phyloP scores from a whole-genome alignment of 768 basidiomycete species.

The Auricularia sp. region DNA sequence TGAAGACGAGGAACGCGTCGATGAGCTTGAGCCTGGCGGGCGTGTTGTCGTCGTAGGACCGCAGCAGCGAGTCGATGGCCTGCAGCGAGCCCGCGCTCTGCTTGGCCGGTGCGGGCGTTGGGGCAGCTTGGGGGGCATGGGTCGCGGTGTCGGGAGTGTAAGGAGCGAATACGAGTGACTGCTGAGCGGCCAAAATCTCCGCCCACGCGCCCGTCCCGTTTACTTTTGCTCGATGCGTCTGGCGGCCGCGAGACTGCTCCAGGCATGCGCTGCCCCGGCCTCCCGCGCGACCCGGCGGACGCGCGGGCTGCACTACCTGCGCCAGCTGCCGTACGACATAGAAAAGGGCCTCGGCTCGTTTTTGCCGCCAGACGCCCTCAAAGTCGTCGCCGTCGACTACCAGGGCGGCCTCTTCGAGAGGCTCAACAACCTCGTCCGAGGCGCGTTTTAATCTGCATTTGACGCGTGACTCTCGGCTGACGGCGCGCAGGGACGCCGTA shows the following conservation, averaged over 20 bases:
- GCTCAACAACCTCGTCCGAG: constrained; percentile 62
- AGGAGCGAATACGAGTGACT: too few species aligned
- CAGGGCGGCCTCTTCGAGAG: constrained; percentile 74
- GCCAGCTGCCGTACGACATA: constrained; percentile 50
- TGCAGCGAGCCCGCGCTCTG: not conserved
- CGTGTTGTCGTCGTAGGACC: constrained; percentile 68
- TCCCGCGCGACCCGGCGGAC: constrained; percentile 34
- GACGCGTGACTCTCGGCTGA: not conserved
- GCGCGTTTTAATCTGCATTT: constrained; percentile 31
- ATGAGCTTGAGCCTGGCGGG: constrained; percentile 84
- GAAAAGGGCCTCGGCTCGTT: constrained; percentile 72
- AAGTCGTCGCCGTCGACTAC: constrained; percentile 68
- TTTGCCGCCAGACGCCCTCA: constrained; percentile 61
- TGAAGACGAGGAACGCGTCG: constrained; percentile 85
- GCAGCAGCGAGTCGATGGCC: constrained; percentile 51
- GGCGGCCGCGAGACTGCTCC: not conserved
- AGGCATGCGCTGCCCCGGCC: constrained; percentile 6
- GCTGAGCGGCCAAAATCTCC: too few species aligned
- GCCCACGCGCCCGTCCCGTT: too few species aligned
- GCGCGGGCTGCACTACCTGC: constrained; percentile 24
- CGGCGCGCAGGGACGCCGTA: constrained; percentile 39
- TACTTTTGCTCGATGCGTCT: not conserved
- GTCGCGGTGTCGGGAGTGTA: too few species aligned
- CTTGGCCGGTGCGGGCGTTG: not conserved
- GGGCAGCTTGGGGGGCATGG: constrained; percentile 9